Conservation (phyloP, 371 early-diverging fungal species). For the Rhizopus microsporus region DNA sequence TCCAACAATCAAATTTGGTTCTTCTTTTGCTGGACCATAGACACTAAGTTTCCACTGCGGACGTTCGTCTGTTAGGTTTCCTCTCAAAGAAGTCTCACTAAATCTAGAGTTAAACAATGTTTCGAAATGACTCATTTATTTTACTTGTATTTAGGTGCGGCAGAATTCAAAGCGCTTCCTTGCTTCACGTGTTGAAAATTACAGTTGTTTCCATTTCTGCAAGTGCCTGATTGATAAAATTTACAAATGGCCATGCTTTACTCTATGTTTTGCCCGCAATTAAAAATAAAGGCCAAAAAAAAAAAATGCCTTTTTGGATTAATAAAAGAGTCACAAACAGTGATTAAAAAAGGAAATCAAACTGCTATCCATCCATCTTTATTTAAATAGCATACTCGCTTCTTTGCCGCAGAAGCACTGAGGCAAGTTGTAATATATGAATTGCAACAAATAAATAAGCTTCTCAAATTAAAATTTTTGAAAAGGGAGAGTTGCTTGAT, state of each 20-base stretch:
- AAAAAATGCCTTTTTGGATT: no score
- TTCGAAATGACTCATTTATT: neutral
- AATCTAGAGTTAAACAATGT: neutral
- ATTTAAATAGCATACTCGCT: no score
- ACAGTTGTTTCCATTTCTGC: conserved; percentile 50
- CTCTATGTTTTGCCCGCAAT: neutral
- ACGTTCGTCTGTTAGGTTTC: conserved; percentile 47
- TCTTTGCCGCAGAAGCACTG: no score
- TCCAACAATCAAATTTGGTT: conserved; percentile 63
- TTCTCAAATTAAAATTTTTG: no score
- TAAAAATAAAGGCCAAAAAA: conserved; percentile 1
- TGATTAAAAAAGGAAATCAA: no score
- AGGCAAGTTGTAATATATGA: no score
- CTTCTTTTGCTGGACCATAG: conserved; percentile 66
- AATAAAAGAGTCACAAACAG: no score
- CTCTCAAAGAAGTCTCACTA: conserved; percentile 45
- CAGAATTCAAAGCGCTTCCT: conserved; percentile 7
- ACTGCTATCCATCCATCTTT: no score
- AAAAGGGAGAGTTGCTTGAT: no score
- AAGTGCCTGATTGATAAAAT: conserved; percentile 50
- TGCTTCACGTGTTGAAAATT: conserved; percentile 41
- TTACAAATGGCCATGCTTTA: conserved; percentile 42
- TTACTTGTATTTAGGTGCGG: conserved; percentile 39
- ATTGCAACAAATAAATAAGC: no score
- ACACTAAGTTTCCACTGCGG: conserved; percentile 55